phyloP scores from a whole-genome alignment of 73 alveolate species.

The Uronychia setigera region DNA sequence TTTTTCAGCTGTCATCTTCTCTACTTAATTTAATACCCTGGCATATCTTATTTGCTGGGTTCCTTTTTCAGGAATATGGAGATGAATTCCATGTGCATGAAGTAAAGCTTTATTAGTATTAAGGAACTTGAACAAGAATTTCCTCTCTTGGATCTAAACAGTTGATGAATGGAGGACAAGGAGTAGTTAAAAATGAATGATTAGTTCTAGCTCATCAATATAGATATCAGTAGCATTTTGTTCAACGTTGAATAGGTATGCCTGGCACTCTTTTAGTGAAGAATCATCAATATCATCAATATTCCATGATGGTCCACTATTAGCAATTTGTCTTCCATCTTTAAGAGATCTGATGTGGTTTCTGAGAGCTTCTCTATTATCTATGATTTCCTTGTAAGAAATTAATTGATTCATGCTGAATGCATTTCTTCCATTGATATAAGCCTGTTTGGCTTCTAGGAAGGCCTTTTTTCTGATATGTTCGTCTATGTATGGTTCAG shows the following conservation, averaged over 20 bases:
- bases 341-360: slow-evolving; percentile 22
- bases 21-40: slow-evolving; percentile 36
- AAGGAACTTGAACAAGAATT: slow-evolving; percentile 54
- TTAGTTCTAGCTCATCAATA: slow-evolving; percentile 61
- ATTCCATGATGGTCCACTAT: no score
- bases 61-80: slow-evolving; percentile 61
- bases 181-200: slow-evolving; percentile 55
- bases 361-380: slow-evolving; percentile 42
- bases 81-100: slow-evolving; percentile 56
- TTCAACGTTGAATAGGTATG: slow-evolving; percentile 46
- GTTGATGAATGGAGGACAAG: slow-evolving; percentile 31
- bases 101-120: slow-evolving; percentile 47
- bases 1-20: slow-evolving; percentile 61
- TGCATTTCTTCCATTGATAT: slow-evolving; percentile 29
- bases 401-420: not conserved
- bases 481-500: slow-evolving; percentile 45
- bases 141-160: slow-evolving; percentile 37
- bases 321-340: slow-evolving; percentile 29
- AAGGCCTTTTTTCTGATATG: slow-evolving; percentile 65
- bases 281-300: slow-evolving; percentile 11
- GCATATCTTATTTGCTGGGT: slow-evolving; percentile 40
- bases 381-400: slow-evolving; percentile 22
- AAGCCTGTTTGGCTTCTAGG: slow-evolving; percentile 66
- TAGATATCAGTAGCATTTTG: slow-evolving; percentile 32
- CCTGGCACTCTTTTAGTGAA: slow-evolving; percentile 15